Evolutionary conservation across 2,329 filamentous ascomycete genomes (phyloP).

Genomic region (Lanzia echinophila): DNA sequence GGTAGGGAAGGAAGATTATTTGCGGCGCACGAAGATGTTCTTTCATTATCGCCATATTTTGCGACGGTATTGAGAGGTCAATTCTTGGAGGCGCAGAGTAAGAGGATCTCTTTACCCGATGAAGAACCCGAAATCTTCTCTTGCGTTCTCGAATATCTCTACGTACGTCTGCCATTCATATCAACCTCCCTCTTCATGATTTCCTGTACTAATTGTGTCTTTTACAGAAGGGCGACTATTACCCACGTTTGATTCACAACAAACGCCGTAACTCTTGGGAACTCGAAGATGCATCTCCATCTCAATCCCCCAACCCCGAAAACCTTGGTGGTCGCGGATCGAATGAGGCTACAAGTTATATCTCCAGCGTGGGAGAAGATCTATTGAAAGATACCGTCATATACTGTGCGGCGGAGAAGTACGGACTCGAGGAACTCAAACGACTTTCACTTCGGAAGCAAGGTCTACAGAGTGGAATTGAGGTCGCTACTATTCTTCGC

Average conservation of each 20-base stretch:
- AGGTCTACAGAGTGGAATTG: constrained; percentile 81
- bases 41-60: constrained; percentile 81
- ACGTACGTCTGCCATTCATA: constrained; percentile 37
- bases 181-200: not conserved
- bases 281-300: constrained; percentile 65
- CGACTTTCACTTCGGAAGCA: constrained; percentile 88
- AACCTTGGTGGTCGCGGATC: constrained; percentile 52
- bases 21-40: constrained; percentile 89
- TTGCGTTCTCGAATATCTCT: constrained; percentile 90
- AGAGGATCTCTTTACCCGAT: constrained; percentile 64
- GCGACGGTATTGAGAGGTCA: constrained; percentile 62
- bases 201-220: not conserved
- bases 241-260: constrained; percentile 80
- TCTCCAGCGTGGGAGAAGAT: constrained; percentile 65
- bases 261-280: constrained; percentile 82
- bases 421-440: constrained; percentile 89
- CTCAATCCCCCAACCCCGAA: constrained; percentile 48
- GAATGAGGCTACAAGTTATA: constrained; percentile 71
- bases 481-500: constrained; percentile 84
- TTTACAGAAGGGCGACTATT: constrained; percentile 37
- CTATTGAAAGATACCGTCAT: constrained; percentile 88
- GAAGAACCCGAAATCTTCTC: constrained; percentile 91
- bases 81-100: constrained; percentile 69
- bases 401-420: constrained; percentile 88
- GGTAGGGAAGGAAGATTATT: constrained; percentile 83